Evolutionary conservation across 2,329 filamentous ascomycete species (phyloP), one percentile per base, ranked within the genome.

Genomic region (Simplicillium sp.): DNA sequence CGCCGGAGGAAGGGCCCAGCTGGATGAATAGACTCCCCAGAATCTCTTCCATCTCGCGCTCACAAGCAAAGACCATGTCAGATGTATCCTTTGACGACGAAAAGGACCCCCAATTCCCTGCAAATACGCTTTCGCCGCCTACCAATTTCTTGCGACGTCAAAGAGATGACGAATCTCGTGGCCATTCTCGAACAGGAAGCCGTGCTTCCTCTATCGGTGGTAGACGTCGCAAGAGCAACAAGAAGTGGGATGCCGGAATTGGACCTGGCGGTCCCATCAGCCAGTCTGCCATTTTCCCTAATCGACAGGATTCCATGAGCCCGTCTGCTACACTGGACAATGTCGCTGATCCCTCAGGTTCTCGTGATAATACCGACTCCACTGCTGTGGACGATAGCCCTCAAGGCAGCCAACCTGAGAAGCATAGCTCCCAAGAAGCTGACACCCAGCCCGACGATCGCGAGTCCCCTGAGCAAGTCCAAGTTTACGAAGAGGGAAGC

Each of bases 1-100:
- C 82, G 14, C 85, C 84, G 38, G 90, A 95, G 42, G 87, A 94
- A 29, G 87, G 88, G 0, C 85, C 88, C 3, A 80, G 80, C 2
- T 98, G 92, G 92, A 94, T 97, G 85, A 92, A 94, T 51, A 77
- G 92, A 40, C 69, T 98, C 34, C 92, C 92, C 5, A 62, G 82
- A 57, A 74, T 82, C 48, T 70, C 77, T 38, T 75, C 78, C 0
- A 71, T 71, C 44, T 82, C 78, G 29, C 84, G 87, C 48, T 96
- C 92, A 1, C 80, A 90, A 52, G 87, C 88, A 4, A 86, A 84
- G 56, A 84, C 80, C 20, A 84, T 88, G 75, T 94, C 89, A 0
- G 84, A 89, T 47, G 74, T 79, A 0, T 84, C 87, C n/a, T 70
- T 67, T 7, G 73, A 82, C 15, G 73, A 82, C 15, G 62, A 75